Conservation (phyloP, 352 stramenopile species). For the Phytophthora foliorum region DNA sequence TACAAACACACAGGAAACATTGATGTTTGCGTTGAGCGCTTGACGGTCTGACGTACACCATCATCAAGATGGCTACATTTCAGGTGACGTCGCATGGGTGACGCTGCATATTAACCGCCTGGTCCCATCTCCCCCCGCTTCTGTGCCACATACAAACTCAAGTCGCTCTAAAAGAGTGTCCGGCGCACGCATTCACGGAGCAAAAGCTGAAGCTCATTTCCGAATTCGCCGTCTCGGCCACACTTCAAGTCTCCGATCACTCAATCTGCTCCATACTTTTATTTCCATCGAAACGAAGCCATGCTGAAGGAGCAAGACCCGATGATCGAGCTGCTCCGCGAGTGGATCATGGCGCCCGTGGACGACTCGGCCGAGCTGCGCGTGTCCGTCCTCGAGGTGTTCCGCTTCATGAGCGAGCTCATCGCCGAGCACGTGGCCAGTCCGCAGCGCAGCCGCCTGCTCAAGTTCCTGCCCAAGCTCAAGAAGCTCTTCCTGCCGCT, state of each 20-base stretch:
- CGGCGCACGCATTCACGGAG: conserved; percentile 1
- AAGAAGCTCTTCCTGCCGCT: conserved; percentile 80
- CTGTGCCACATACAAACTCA: conserved; percentile 19
- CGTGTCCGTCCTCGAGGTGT: conserved; percentile 72
- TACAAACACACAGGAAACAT: neutral
- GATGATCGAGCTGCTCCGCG: conserved; percentile 87
- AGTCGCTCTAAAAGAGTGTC: conserved; percentile 15
- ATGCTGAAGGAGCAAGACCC: conserved; percentile 91
- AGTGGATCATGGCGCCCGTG: conserved; percentile 86
- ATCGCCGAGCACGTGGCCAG: conserved; percentile 74
- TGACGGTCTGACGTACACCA: conserved; percentile 11
- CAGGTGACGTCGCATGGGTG: neutral
- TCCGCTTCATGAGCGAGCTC: conserved; percentile 80
- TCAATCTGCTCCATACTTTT: neutral
- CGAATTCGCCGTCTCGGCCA: conserved; percentile 5
- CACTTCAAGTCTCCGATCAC: neutral
- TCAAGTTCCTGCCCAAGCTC: conserved; percentile 71
- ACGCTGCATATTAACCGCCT: neutral
- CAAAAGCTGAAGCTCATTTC: conserved; percentile 16
- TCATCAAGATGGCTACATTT: conserved; percentile 6
- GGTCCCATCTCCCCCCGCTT: conserved; percentile 9
- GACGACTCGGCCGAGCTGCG: conserved; percentile 69
- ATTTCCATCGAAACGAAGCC: neutral
- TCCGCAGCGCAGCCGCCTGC: conserved; percentile 53
- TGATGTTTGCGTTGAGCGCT: no score